These are phyloP conservation scores for Jimgerdemannia flammicorona DNA, from an alignment of 192 early-diverging fungal species.

Conservation along the genomic window DNA sequence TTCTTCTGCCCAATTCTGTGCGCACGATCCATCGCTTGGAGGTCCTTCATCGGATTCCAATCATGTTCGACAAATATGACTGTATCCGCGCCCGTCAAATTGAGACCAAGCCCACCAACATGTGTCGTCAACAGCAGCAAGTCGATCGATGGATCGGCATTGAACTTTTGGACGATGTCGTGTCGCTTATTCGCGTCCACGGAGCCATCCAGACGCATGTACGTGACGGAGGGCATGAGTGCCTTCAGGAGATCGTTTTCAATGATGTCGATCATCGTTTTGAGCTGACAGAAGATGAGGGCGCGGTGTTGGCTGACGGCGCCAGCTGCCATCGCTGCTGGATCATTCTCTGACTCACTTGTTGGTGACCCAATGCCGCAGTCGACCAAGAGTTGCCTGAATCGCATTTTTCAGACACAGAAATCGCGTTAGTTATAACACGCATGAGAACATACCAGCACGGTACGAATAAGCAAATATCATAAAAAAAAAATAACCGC, in stretches of 20 bases:
- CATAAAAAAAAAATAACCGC: too few species aligned
- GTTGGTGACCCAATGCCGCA: slow-evolving; percentile 88
- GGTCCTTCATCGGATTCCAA: slow-evolving; percentile 99
- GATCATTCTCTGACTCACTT: slow-evolving; percentile 41
- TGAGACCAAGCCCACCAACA: slow-evolving; percentile 96
- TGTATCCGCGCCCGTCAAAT: slow-evolving; percentile 98
- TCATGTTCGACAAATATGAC: slow-evolving; percentile 99
- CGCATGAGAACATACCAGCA: too few species aligned
- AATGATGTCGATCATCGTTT: slow-evolving; percentile 96
- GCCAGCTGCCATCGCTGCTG: slow-evolving; percentile 38
- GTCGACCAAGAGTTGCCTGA: slow-evolving; percentile 80
- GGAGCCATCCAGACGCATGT: slow-evolving; percentile 91
- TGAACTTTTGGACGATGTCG: slow-evolving; percentile 91
- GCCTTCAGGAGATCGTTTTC: slow-evolving; percentile 84
- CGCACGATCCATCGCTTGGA: slow-evolving; percentile 99
- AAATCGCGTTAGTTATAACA: too few species aligned
- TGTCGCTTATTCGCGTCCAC: slow-evolving; percentile 81
- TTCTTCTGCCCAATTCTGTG: slow-evolving; percentile 97
- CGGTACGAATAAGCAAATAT: too few species aligned
- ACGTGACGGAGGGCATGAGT: slow-evolving; percentile 85
- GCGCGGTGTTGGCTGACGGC: slow-evolving; percentile 85
- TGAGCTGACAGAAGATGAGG: slow-evolving; percentile 95
- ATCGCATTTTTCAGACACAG: too few species aligned
- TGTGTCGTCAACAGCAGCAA: slow-evolving; percentile 92
- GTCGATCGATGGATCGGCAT: slow-evolving; percentile 94